Conservation (phyloP, 192 early-diverging fungal genomes). For the Dispira parvispora region DNA sequence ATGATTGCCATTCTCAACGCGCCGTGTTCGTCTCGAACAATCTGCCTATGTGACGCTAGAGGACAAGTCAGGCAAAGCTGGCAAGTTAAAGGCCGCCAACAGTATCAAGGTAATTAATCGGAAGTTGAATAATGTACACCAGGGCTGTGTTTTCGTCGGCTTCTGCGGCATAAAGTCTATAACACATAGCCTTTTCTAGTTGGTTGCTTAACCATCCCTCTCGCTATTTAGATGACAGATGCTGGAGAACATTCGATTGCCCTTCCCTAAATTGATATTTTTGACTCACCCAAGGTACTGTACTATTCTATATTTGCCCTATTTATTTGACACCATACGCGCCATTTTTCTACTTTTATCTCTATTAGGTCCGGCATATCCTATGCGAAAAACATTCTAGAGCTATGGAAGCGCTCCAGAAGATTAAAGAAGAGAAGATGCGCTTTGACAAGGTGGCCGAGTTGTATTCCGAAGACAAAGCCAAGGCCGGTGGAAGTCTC, state of each 20-base stretch:
- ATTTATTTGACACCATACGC: not conserved
- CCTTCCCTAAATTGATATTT: not conserved
- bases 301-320: not conserved
- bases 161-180: too few species aligned
- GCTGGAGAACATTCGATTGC: not conserved
- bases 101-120: conserved; percentile 27
- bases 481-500: conserved; percentile 58
- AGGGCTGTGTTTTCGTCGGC: not conserved
- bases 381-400: conserved; percentile 70
- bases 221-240: not conserved
- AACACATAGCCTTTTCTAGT: too few species aligned
- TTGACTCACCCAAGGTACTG: not conserved
- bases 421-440: conserved; percentile 35
- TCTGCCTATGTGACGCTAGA: not conserved
- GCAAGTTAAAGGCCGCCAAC: conserved; percentile 45
- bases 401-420: conserved; percentile 45
- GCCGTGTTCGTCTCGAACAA: not conserved
- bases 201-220: not conserved
- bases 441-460: conserved; percentile 55
- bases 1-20: not conserved
- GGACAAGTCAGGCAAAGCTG: conserved; percentile 16
- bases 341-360: not conserved
- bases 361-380: conserved; percentile 48
- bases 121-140: not conserved
- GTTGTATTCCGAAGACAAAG: conserved; percentile 67